These are phyloP conservation scores for Aureobasidium pullulans DNA, from an alignment of 2,329 filamentous ascomycete species.

Conservation along the genomic window DNA sequence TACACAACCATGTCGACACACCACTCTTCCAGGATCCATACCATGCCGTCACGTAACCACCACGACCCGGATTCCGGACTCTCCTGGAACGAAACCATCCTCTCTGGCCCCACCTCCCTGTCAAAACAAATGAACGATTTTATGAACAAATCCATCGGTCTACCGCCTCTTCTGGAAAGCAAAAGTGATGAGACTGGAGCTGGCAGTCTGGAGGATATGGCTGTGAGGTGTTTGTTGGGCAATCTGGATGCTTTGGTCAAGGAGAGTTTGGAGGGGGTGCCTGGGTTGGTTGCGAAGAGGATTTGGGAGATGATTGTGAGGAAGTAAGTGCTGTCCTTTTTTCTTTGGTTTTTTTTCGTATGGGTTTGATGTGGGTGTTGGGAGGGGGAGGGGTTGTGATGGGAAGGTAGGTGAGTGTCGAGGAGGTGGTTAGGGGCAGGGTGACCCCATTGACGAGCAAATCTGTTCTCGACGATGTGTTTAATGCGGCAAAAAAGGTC, in stretches of 20 bases:
- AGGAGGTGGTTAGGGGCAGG: not conserved
- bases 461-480: not conserved
- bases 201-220: slow-evolving; percentile 20
- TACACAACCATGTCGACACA: too few species aligned
- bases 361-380: not conserved
- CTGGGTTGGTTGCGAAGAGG: slow-evolving; percentile 9
- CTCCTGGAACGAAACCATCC: not conserved
- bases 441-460: not conserved
- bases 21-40: too few species aligned
- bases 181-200: not conserved
- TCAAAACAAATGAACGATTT: not conserved
- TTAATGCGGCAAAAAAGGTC: not conserved
- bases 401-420: too few species aligned
- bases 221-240: slow-evolving; percentile 15
- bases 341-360: not conserved
- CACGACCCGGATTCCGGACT: not conserved
- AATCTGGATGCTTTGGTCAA: slow-evolving; percentile 16
- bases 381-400: not conserved
- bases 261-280: slow-evolving; percentile 16
- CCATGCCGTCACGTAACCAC: not conserved
- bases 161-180: not conserved
- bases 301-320: slow-evolving; percentile 16
- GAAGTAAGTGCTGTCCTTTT: slow-evolving; percentile 3
- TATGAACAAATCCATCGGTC: not conserved
- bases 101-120: not conserved